Base-by-base conservation (phyloP, 2,329 filamentous ascomycete species). In the Scortechinia acanthostroma region DNA sequence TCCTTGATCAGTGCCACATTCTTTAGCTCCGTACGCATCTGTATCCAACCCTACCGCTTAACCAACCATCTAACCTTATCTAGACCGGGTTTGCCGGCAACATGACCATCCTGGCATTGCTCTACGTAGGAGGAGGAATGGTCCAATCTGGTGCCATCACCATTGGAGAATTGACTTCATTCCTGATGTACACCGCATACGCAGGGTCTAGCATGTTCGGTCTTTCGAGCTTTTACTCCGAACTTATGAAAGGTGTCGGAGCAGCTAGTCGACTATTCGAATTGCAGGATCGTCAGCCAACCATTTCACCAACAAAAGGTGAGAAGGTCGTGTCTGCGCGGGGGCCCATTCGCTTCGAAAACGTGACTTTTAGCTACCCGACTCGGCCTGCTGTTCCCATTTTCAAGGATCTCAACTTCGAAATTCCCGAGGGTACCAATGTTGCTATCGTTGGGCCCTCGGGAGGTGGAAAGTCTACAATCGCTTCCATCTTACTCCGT, bases 191-290 rank as follows among this genome's bases (percentile, higher is more conserved):
- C 64, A 95, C 91, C 2, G 91, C 88, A 3, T 97, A 83, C 62
- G 79, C 80, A 4, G 80, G 80, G 2, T 93, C 88, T 43, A 95
- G 88, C 64, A 77, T 98, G 51, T 95, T 97, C 54, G 93, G 93
- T 3, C 72, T 98, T 2, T 95, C 90, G 3, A 89, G 88, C 46
- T 98, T 98, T 67, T 98, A 96, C 65, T 95, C 91, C 0, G 93
- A 98, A 61, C 74, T 98, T 49, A 98, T 98, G 93, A 98, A 98
- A 64, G 94, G 94, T 35, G 91, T 95, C 3, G 93, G 94, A 56
- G 93, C 93, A 35, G 93, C 93, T n/a, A 95, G 86, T 57, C 86
- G 93, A 48, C 73, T 98, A 1, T 98, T 98, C 57, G 93, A 98
- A 59, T 76, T 98, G 4, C 91, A 97, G 60, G 93, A 98, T 61